Conservation (phyloP, 768 basidiomycete species). For the Tylopilus felleus region DNA sequence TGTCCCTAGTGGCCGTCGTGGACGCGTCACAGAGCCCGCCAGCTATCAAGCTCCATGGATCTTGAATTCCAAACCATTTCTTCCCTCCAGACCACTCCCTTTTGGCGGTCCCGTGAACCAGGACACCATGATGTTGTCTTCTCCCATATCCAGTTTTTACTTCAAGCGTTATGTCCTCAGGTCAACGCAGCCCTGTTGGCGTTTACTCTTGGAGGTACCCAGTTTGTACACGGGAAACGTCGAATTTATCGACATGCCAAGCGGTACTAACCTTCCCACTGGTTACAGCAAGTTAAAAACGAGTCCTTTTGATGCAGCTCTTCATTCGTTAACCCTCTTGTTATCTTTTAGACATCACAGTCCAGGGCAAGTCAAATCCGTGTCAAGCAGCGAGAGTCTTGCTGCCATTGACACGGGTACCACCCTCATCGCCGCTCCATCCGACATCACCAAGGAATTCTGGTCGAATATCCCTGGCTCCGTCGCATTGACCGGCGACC, state of each 20-base stretch:
- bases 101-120: conserved; percentile 54
- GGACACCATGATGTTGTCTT: conserved; percentile 41
- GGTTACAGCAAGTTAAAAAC: conserved; percentile 60
- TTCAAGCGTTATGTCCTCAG: conserved; percentile 48
- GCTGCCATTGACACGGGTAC: conserved; percentile 95
- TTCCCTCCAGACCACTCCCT: conserved; percentile 51
- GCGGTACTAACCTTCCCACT: conserved; percentile 42
- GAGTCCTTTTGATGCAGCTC: conserved; percentile 11
- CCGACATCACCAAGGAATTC: conserved; percentile 52
- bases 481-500: conserved; percentile 38
- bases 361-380: conserved; percentile 53
- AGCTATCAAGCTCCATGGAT: conserved; percentile 71
- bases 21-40: conserved; percentile 42
- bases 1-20: conserved; percentile 53
- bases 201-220: conserved; percentile 70
- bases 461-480: conserved; percentile 66
- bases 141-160: conserved; percentile 62
- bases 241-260: conserved; percentile 57
- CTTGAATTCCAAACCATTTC: conserved; percentile 65
- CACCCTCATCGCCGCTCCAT: conserved; percentile 86
- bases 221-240: conserved; percentile 66
- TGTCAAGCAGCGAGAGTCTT: conserved; percentile 42
- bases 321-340: too few species aligned
- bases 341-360: conserved; percentile 47
- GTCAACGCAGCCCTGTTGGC: conserved; percentile 54